phyloP scores from a whole-genome alignment of 176 grass and related monocot species.

The Aegilops umbellulata region DNA sequence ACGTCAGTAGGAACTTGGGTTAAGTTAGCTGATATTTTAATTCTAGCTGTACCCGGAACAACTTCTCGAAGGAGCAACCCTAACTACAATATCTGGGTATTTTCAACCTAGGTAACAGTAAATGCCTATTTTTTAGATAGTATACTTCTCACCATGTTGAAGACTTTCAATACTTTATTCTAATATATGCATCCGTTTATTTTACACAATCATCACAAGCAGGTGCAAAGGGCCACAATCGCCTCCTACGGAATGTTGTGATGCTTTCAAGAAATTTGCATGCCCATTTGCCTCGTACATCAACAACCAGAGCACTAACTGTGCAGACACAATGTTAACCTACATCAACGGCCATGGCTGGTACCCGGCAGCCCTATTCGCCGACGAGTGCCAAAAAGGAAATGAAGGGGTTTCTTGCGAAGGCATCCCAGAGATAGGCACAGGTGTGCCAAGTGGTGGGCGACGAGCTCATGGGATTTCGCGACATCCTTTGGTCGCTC shows the following conservation, averaged over 20 bases:
- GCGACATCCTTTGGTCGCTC: too few relatives aligned
- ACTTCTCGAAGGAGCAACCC: too few relatives aligned
- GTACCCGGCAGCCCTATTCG: conserved; percentile 60
- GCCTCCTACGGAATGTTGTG: conserved; percentile 38
- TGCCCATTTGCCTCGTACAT: conserved; percentile 37
- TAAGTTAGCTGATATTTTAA: too few relatives aligned
- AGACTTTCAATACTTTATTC: too few relatives aligned
- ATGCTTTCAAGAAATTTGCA: conserved; percentile 53
- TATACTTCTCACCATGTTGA: too few relatives aligned
- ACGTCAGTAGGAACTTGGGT: too few relatives aligned
- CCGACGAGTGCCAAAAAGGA: conserved; percentile 33
- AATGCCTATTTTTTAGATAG: too few relatives aligned
- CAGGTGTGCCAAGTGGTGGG: not conserved
- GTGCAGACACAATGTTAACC: conserved; percentile 57
- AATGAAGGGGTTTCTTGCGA: conserved; percentile 35
- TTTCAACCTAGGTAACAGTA: too few relatives aligned
- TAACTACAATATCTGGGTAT: too few relatives aligned
- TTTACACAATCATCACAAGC: conserved; percentile 59
- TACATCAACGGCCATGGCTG: conserved; percentile 62
- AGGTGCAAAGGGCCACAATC: conserved; percentile 63
- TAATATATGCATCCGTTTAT: not conserved
- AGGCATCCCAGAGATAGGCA: not conserved
- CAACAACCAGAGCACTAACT: conserved; percentile 41
- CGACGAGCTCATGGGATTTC: conserved; percentile 2
- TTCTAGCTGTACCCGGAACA: too few relatives aligned